A percentile compares a stretch with the other conserved stretches of the same genome.
These are phyloP conservation scores for Fusarium sp. DNA, from an alignment of 2,329 filamentous ascomycete species.

Conservation along the genomic window DNA sequence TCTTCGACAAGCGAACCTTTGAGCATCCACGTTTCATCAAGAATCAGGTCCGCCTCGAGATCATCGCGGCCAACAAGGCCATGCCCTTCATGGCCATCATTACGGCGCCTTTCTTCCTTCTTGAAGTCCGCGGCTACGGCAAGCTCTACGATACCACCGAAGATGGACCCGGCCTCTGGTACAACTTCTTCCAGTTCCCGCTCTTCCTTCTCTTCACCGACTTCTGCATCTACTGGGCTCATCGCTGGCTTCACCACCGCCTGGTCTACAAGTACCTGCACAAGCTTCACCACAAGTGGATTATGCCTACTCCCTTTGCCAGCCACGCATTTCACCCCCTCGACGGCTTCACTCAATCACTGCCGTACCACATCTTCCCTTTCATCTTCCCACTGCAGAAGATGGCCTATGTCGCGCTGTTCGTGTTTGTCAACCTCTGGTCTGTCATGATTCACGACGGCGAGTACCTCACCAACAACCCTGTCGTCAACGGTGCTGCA, in stretches of 20 bases:
- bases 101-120: conserved; percentile 85
- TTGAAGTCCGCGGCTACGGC: conserved; percentile 86
- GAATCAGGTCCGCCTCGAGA: conserved; percentile 91
- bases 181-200: conserved; percentile 87
- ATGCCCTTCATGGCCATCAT: conserved; percentile 88
- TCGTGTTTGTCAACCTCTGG: conserved; percentile 96
- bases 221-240: conserved; percentile 92
- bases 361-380: conserved; percentile 94
- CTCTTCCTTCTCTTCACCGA: conserved; percentile 92
- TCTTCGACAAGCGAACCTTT: conserved; percentile 93
- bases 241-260: conserved; percentile 87
- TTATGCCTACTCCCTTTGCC: conserved; percentile 95
- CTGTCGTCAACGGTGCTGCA: conserved; percentile 93
- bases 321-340: conserved; percentile 95
- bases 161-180: conserved; percentile 83
- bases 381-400: conserved; percentile 95
- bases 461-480: conserved; percentile 91
- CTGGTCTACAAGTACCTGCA: conserved; percentile 85
- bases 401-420: conserved; percentile 86
- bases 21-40: conserved; percentile 95
- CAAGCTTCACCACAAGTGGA: conserved; percentile 99
- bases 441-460: conserved; percentile 97
- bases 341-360: conserved; percentile 88
- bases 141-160: conserved; percentile 87
- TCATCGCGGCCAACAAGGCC: conserved; percentile 80